Conservation (phyloP, 441 rosid species). For the Corymbia citriodora region DNA sequence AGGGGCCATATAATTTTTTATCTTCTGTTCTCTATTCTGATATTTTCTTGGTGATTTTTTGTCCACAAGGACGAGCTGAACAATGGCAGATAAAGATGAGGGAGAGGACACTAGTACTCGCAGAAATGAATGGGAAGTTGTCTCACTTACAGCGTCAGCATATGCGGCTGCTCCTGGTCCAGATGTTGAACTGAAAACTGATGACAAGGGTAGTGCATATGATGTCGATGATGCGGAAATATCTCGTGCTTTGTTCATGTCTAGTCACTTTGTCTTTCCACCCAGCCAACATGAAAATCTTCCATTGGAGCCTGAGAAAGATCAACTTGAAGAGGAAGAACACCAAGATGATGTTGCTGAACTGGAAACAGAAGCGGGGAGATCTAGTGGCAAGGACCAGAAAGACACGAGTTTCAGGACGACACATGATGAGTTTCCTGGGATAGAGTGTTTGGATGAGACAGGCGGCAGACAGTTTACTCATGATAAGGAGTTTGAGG, state of each 20-base stretch:
- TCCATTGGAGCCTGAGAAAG: conserved; percentile 39
- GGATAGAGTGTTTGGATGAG: conserved; percentile 33
- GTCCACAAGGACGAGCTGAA: not conserved
- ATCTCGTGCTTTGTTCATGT: conserved; percentile 69
- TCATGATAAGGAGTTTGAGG: conserved; percentile 30
- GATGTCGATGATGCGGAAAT: conserved; percentile 40
- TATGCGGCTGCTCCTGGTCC: conserved; percentile 92
- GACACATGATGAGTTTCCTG: conserved; percentile 49
- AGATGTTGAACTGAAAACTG: conserved; percentile 25
- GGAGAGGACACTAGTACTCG: conserved; percentile 45
- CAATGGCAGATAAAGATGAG: conserved; percentile 55
- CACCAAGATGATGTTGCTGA: conserved; percentile 38
- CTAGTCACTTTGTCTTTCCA: conserved; percentile 82
- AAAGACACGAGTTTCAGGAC: conserved; percentile 33
- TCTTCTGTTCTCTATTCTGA: not conserved
- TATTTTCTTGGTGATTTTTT: not conserved
- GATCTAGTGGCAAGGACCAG: conserved; percentile 46
- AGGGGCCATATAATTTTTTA: not conserved
- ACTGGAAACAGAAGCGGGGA: conserved; percentile 21
- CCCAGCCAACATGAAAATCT: conserved; percentile 85
- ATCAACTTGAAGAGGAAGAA: conserved; percentile 26
- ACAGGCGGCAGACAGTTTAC: conserved; percentile 23
- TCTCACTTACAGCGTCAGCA: conserved; percentile 88
- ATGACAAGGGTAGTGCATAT: conserved; percentile 22
- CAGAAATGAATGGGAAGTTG: conserved; percentile 97